Base-by-base conservation (phyloP, 108 stramenopile species). In the Conticribra weissflogii region DNA sequence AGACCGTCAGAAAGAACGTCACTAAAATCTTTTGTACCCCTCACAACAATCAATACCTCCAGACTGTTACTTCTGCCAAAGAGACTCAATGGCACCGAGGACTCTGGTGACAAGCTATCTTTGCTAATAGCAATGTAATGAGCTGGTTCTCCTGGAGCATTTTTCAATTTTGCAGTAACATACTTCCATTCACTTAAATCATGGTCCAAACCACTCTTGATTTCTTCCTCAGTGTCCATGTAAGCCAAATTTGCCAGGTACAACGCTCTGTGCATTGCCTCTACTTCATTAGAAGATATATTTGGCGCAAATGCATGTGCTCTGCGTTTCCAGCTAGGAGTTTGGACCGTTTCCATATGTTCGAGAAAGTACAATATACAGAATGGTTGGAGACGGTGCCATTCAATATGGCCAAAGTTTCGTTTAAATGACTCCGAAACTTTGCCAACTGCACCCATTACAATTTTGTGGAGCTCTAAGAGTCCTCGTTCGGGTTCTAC, bases 241-340 rank as follows among this genome's bases (percentile, higher is more conserved):
- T 83, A 83, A 17, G 59, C 54, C n/a, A 78, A 50, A 17, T 78
- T 46, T 5, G 67, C 19, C 27, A 83, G 45, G 22, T 66, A 75
- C 18, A 83, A 52, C 22, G 61, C 66, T 25, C 78, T 60, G 50
- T 69, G 41, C 41, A 83, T 23, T 61, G 73, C 67, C n/a, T 50
- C 14, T 15, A 63, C 68, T 21, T 56, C 60, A 2, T 57, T 41
- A 18, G 52, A 25, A 24, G 46, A 29, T 21, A 78, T 48, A 5
- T 22, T 14, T 17, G 55, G 24, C 16, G 54, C 25, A 62, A 60
- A 78, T 27, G 64, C n/a, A 65, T 83, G 82, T 27, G 22, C 2
- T 41, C 72, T 50, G 2, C 76, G 59, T 53, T 83, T 83, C 76
- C 82, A 83, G 27, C 48, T 53, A 1, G 82, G 66, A 61, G 77